Conservation (phyloP, 2,329 filamentous ascomycete species). For the Hymenoscyphus linearis region DNA sequence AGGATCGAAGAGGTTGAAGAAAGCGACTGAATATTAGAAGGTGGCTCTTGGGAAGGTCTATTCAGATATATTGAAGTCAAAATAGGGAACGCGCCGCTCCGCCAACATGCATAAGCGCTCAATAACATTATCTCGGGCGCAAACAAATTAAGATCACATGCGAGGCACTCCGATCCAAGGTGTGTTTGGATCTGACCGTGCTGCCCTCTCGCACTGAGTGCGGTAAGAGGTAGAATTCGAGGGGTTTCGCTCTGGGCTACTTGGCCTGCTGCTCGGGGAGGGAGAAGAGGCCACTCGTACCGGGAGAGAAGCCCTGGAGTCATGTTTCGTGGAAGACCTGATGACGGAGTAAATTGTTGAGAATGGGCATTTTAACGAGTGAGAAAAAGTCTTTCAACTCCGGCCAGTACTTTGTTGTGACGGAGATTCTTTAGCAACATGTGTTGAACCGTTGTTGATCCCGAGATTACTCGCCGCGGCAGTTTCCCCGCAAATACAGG, state of each 20-base stretch:
- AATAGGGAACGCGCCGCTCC: not conserved
- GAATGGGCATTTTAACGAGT: too few species aligned
- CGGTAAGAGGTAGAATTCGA: not conserved
- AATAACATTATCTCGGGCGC: too few species aligned
- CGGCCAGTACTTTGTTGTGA: too few species aligned
- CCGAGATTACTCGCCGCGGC: not conserved
- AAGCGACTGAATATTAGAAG: too few species aligned
- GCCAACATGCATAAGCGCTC: conserved; percentile 1
- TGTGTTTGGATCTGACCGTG: not conserved
- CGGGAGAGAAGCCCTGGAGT: not conserved
- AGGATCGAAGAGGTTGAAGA: too few species aligned
- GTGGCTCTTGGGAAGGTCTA: not conserved
- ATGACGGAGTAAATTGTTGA: too few species aligned
- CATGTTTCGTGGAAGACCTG: not conserved
- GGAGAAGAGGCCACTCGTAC: too few species aligned
- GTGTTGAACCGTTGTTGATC: not conserved
- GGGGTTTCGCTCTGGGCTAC: not conserved
- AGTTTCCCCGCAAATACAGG: not conserved
- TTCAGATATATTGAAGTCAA: not conserved
- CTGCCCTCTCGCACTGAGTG: not conserved
- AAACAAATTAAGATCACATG: not conserved
- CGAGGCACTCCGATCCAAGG: not conserved
- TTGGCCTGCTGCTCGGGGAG: not conserved
- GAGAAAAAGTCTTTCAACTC: too few species aligned
- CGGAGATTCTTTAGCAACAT: too few species aligned